phyloP scores from a whole-genome alignment of 2,329 filamentous ascomycete species.

The Zasmidium cellare region DNA sequence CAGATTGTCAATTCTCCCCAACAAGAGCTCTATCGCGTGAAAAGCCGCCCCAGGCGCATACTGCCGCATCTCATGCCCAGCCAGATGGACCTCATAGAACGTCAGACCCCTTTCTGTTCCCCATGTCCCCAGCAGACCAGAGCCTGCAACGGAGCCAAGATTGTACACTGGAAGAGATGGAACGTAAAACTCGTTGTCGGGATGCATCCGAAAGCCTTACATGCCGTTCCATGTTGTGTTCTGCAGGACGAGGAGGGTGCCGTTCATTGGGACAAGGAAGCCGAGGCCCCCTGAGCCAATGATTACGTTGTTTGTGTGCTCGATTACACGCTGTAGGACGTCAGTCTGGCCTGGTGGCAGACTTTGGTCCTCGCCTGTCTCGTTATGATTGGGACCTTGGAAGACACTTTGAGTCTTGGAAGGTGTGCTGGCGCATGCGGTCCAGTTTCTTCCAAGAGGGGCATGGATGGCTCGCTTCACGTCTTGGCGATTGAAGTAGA shows the following conservation, averaged over 20 bases:
- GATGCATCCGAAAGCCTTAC: constrained; percentile 29
- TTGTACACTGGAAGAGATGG: constrained; percentile 17
- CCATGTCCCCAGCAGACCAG: constrained; percentile 14
- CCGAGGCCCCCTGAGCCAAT: constrained; percentile 31
- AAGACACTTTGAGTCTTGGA: constrained; percentile 10
- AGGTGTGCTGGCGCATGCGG: constrained; percentile 30
- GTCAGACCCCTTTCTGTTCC: constrained; percentile 30
- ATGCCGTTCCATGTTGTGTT: constrained; percentile 35
- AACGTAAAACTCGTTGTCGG: constrained; percentile 25
- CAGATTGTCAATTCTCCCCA: constrained; percentile 37
- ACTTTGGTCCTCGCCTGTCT: constrained; percentile 9
- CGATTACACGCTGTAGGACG: constrained; percentile 28
- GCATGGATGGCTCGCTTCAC: constrained; percentile 38
- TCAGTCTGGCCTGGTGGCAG: constrained; percentile 20
- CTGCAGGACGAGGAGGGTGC: constrained; percentile 30
- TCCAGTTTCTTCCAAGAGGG: constrained; percentile 28
- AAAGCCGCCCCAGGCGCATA: constrained; percentile 46
- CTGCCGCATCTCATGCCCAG: constrained; percentile 34
- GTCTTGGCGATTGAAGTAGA: constrained; percentile 36
- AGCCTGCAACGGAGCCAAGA: background rate
- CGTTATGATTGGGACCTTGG: constrained; percentile 1
- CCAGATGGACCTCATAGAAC: constrained; percentile 27
- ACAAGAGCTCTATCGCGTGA: constrained; percentile 44
- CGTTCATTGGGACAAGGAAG: constrained; percentile 29
- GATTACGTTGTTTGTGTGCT: constrained; percentile 35